Percentiles rank a stretch among this genome's conserved stretches.
Evolutionary conservation across 2,329 filamentous ascomycete species (phyloP).

Genomic region (Fusarium tupiense): DNA sequence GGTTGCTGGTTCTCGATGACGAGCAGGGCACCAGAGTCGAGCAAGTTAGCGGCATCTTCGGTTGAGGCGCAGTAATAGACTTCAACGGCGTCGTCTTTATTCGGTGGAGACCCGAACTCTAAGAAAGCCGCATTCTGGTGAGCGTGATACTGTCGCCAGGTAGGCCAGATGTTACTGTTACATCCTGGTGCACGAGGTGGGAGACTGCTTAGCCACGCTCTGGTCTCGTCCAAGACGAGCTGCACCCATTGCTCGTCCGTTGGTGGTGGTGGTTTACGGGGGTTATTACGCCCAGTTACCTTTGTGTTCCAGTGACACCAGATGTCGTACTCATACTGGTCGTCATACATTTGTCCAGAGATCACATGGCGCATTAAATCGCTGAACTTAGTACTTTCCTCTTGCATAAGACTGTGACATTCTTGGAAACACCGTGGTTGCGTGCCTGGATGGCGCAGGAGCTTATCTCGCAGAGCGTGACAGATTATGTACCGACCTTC

Average conservation of each 20-base stretch:
- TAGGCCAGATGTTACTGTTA: not conserved
- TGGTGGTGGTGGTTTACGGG: not conserved
- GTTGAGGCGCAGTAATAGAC: not conserved
- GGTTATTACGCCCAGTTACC: not conserved
- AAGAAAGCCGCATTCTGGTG: not conserved
- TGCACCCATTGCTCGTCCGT: not conserved
- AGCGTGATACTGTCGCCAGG: not conserved
- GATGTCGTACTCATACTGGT: not conserved
- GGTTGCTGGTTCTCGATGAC: not conserved
- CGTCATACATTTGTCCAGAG: not conserved
- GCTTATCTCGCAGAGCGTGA: not conserved
- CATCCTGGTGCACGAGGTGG: too few relatives aligned
- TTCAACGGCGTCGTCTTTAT: not conserved
- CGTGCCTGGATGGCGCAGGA: not conserved
- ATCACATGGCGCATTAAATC: not conserved
- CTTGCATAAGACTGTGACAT: not conserved
- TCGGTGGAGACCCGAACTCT: not conserved
- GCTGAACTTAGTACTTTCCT: not conserved
- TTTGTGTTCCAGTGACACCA: not conserved
- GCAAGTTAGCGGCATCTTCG: not conserved
- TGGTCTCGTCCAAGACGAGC: accelerated
- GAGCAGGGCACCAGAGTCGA: not conserved
- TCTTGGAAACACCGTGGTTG: not conserved
- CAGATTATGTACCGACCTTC: not conserved
- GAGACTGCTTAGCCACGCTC: not conserved